Percentiles rank a stretch among this genome's conserved stretches.
These are phyloP conservation scores for Coprinopsis cinerea DNA, from an alignment of 768 basidiomycete species.

Conservation along the genomic window DNA sequence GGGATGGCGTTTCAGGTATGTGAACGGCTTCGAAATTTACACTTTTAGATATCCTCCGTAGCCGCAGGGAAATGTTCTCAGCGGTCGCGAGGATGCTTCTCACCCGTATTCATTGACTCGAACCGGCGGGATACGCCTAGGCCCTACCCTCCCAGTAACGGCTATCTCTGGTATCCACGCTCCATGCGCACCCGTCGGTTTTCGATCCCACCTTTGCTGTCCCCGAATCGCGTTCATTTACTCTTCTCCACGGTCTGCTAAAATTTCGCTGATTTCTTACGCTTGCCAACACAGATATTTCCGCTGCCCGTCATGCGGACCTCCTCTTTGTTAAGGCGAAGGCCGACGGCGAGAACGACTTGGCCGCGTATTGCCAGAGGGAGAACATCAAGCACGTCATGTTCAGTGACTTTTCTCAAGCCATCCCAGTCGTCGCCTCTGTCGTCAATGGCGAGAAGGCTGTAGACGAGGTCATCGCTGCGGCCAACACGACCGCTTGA, in stretches of 20 bases:
- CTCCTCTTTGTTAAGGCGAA: conserved; percentile 91
- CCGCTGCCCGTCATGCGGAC: conserved; percentile 89
- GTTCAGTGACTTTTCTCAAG: conserved; percentile 66
- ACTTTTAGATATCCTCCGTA: too few species aligned
- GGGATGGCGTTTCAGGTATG: conserved; percentile 92
- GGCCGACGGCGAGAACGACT: conserved; percentile 73
- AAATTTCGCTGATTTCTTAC: too few species aligned
- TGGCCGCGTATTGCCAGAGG: conserved; percentile 74
- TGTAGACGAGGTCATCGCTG: conserved; percentile 40
- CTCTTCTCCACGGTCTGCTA: too few species aligned
- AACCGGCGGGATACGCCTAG: too few species aligned
- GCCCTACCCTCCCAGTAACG: too few species aligned
- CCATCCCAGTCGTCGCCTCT: conserved; percentile 51
- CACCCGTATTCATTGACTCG: too few species aligned
- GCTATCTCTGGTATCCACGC: too few species aligned
- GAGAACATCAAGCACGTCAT: conserved; percentile 76
- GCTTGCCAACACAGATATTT: conserved; percentile 59
- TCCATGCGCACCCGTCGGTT: too few species aligned
- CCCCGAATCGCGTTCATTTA: too few species aligned
- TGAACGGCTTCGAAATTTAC: conserved; percentile 6
- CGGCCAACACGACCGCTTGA: not conserved
- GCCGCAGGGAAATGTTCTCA: too few species aligned
- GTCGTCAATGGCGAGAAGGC: conserved; percentile 71
- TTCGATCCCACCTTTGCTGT: too few species aligned
- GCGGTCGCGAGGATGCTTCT: too few species aligned